phyloP scores from a whole-genome alignment of 2,329 filamentous ascomycete species.

The Alternaria panax region DNA sequence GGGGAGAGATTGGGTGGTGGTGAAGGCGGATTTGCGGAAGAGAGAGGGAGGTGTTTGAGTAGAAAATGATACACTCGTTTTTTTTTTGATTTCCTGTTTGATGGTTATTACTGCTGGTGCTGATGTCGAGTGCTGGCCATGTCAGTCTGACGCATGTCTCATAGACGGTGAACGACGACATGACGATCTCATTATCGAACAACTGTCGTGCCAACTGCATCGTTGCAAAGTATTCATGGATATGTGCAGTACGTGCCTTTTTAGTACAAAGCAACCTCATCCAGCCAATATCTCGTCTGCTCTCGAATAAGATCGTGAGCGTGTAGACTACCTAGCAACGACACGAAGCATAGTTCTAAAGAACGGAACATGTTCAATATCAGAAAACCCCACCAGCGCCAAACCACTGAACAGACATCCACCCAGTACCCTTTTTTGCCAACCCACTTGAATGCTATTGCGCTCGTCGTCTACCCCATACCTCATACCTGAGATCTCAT shows the following conservation, averaged over 20 bases:
- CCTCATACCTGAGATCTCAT: no score
- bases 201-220: background rate
- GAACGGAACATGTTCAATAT: background rate
- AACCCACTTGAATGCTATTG: slow-evolving; percentile 1
- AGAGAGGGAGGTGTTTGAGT: background rate
- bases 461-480: background rate
- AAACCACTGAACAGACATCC: slow-evolving; percentile 10
- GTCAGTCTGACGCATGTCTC: background rate
- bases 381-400: slow-evolving; percentile 6
- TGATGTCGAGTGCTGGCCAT: background rate
- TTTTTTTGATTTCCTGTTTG: background rate
- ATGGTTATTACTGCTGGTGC: background rate
- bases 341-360: background rate
- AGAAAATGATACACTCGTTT: background rate
- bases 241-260: background rate
- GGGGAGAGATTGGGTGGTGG: background rate
- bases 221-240: background rate
- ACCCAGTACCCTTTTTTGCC: slow-evolving; percentile 9
- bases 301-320: background rate
- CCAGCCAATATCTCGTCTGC: background rate
- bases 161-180: background rate
- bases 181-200: fast-evolving
- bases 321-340: background rate
- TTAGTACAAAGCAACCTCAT: background rate
- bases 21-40: no score